A percentile compares a stretch with the other conserved stretches of the same genome.
These are phyloP conservation scores for Bryoglossum gracile DNA, from an alignment of 495 filamentous ascomycete genomes.

Conservation along the genomic window DNA sequence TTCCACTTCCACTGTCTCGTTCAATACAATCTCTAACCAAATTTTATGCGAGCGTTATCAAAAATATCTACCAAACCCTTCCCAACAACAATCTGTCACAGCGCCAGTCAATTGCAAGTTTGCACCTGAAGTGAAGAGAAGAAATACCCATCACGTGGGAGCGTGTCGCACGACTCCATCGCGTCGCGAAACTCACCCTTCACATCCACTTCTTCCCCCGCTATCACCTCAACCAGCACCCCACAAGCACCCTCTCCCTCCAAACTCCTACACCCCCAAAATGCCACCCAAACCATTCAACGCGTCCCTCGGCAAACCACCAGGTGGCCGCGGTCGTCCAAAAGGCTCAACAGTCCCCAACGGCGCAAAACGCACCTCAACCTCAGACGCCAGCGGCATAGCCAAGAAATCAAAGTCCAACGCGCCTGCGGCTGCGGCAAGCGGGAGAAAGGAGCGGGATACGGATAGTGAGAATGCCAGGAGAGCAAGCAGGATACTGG, in stretches of 20 bases:
- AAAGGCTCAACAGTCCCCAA: too few relatives aligned
- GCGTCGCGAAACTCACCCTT: background rate
- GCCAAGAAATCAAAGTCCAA: constrained; percentile 3
- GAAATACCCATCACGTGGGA: too few relatives aligned
- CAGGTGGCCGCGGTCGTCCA: constrained; percentile 10
- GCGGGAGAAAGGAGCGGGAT: background rate
- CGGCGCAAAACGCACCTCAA: too few relatives aligned
- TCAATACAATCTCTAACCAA: too few relatives aligned
- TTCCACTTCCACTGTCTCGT: too few relatives aligned
- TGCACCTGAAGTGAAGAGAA: too few relatives aligned
- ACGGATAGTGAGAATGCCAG: background rate
- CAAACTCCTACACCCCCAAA: background rate
- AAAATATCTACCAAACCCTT: too few relatives aligned
- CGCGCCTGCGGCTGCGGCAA: background rate
- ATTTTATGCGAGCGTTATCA: too few relatives aligned
- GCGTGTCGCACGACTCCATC: too few relatives aligned
- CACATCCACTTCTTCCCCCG: background rate
- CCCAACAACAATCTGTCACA: too few relatives aligned
- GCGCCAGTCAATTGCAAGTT: too few relatives aligned
- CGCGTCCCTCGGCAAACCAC: too few relatives aligned
- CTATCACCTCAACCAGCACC: background rate
- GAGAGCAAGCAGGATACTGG: background rate
- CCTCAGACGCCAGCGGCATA: background rate
- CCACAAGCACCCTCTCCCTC: background rate
- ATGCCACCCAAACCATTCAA: constrained; percentile 27